Conservation (phyloP, 345 rosid species). For the Cardamine occulta region DNA sequence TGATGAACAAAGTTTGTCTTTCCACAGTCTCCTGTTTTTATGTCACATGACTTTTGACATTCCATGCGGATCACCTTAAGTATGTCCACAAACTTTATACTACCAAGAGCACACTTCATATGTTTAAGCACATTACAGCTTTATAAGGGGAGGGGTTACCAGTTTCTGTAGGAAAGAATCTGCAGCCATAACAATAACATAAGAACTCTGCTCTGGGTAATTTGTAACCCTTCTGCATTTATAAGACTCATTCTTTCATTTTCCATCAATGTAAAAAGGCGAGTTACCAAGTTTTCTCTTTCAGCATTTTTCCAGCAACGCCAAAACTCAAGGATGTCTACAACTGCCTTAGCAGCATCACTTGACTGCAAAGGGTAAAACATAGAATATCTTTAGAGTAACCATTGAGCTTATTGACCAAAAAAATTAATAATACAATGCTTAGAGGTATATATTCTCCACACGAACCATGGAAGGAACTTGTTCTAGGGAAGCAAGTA, state of each 20-base stretch:
- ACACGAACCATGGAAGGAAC: conserved; percentile 24
- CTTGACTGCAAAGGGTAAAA: background rate
- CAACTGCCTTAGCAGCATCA: background rate
- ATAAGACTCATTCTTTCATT: background rate
- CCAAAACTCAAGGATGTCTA: conserved; percentile 27
- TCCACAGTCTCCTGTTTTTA: conserved; percentile 29
- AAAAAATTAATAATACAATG: background rate
- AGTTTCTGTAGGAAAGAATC: background rate
- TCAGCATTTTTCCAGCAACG: background rate
- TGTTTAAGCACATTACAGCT: background rate
- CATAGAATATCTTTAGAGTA: background rate
- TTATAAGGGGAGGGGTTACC: background rate
- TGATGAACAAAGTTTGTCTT: conserved; percentile 8
- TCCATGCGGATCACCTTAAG: conserved; percentile 25
- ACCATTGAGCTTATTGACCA: background rate
- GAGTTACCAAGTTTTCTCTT: conserved; percentile 14
- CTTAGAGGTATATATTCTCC: background rate
- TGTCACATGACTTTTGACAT: conserved; percentile 18
- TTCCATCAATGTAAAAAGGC: conserved; percentile 5
- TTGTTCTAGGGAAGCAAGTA: conserved; percentile 17
- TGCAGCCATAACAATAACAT: conserved; percentile 23
- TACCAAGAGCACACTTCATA: conserved; percentile 18
- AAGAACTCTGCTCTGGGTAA: background rate
- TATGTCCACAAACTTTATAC: conserved; percentile 20
- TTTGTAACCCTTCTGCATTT: background rate